Conservation (phyloP, 306 rosid species). For the Myrica gale region DNA sequence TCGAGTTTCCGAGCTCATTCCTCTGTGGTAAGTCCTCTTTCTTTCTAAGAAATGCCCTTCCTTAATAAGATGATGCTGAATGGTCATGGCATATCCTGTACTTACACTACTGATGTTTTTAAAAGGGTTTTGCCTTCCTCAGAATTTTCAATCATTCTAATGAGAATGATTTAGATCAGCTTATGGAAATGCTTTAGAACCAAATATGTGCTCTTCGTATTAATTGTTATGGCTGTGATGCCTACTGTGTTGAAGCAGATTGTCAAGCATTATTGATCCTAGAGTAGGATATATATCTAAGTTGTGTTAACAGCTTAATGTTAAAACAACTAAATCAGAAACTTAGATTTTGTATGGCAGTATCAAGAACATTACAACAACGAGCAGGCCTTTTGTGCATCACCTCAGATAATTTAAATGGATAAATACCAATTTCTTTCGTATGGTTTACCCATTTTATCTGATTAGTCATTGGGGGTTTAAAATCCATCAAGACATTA, state of each 20-base stretch:
- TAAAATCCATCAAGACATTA: too few relatives aligned
- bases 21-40: conserved; percentile 62
- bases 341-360: neutral
- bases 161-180: neutral
- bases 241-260: neutral
- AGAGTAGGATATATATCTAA: neutral
- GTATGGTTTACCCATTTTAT: too few relatives aligned
- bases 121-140: neutral
- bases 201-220: neutral
- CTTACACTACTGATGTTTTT: neutral
- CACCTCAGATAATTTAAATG: neutral
- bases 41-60: neutral
- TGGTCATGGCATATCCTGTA: conserved; percentile 16
- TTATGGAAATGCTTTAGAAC: neutral
- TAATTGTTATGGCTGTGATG: neutral
- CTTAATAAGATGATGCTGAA: conserved; percentile 3
- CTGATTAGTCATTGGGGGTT: too few relatives aligned
- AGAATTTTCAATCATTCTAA: neutral
- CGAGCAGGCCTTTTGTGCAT: neutral
- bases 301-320: neutral
- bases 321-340: neutral
- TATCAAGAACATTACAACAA: neutral
- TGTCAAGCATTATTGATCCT: neutral
- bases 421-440: too few relatives aligned
- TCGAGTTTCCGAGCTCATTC: conserved; percentile 78